Conservation (phyloP, 1,139 yeast genomes). For the Eremothecium coryli region DNA sequence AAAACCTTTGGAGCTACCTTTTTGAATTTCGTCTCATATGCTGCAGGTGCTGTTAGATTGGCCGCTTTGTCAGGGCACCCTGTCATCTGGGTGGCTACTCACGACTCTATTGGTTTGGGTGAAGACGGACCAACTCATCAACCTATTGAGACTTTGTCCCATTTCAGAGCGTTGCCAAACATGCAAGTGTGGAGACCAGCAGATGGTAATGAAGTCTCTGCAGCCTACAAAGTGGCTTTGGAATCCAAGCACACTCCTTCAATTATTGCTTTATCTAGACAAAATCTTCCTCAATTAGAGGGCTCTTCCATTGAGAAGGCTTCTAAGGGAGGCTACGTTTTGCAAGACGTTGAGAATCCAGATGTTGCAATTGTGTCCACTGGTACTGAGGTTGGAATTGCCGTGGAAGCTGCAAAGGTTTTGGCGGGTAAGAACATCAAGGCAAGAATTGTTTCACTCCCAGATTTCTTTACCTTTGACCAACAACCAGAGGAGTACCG, state of each 20-base stretch:
- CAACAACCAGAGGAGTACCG: constrained; percentile 70
- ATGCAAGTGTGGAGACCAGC: constrained; percentile 98
- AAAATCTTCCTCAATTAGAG: constrained; percentile 92
- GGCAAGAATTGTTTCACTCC: constrained; percentile 82
- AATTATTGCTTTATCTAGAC: constrained; percentile 90
- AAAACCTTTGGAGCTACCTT: constrained; percentile 96
- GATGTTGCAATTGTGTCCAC: constrained; percentile 79
- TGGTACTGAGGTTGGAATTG: constrained; percentile 89
- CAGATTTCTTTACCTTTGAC: constrained; percentile 89
- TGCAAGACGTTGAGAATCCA: constrained; percentile 52
- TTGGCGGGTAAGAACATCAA: constrained; percentile 59
- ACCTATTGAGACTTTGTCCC: constrained; percentile 98
- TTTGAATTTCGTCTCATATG: constrained; percentile 96
- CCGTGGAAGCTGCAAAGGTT: constrained; percentile 72
- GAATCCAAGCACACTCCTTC: constrained; percentile 71
- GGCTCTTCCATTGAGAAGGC: constrained; percentile 93
- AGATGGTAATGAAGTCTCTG: constrained; percentile 98
- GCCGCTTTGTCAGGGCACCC: constrained; percentile 92
- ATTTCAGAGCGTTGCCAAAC: constrained; percentile 96
- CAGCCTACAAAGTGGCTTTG: constrained; percentile 82
- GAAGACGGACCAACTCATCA: constrained; percentile 99
- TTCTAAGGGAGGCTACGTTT: constrained; percentile 86
- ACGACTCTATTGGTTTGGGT: constrained; percentile 98
- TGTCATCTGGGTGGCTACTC: constrained; percentile 95
- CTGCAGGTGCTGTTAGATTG: constrained; percentile 94